Evolutionary conservation across 495 filamentous ascomycete genomes (phyloP).

Genomic region (Terfezia claveryi): DNA sequence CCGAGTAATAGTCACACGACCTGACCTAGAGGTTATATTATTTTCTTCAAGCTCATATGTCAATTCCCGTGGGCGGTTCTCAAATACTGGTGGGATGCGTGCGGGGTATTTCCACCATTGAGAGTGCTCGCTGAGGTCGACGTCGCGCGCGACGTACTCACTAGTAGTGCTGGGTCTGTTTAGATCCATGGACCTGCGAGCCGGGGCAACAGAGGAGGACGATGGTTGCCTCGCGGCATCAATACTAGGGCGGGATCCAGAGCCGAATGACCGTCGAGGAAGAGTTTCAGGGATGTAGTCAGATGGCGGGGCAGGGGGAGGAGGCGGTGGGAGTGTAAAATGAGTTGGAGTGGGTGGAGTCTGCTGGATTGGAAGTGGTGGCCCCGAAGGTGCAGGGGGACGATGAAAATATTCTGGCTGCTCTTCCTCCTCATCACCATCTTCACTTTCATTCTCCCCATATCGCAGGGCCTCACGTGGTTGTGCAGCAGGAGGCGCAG

Average conservation of each 20-base stretch:
- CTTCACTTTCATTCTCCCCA: slow-evolving; percentile 24
- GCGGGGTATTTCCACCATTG: slow-evolving; percentile 69
- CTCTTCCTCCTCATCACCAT: slow-evolving; percentile 48
- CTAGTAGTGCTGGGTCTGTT: slow-evolving; percentile 18
- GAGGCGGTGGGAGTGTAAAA: not conserved
- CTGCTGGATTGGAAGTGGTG: not conserved
- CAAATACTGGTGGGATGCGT: slow-evolving; percentile 55
- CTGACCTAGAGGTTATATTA: slow-evolving; percentile 40
- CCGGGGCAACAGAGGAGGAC: not conserved
- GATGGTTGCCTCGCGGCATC: slow-evolving; percentile 34
- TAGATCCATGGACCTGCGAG: slow-evolving; percentile 35
- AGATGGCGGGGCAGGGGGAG: slow-evolving; percentile 11
- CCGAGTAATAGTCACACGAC: slow-evolving; percentile 47
- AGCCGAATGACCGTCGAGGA: slow-evolving; percentile 2
- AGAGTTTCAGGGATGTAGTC: not conserved
- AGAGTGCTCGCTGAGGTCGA: slow-evolving; percentile 49
- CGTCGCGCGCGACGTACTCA: slow-evolving; percentile 63
- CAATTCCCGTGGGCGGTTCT: slow-evolving; percentile 53
- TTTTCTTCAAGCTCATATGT: slow-evolving; percentile 67
- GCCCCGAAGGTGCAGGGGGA: slow-evolving; percentile 10
- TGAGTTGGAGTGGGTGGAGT: slow-evolving; percentile 10
- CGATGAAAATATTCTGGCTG: slow-evolving; percentile 40
- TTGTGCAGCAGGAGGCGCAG: slow-evolving; percentile 23
- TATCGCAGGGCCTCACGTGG: slow-evolving; percentile 20
- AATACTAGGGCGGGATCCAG: slow-evolving; percentile 31